These are phyloP conservation scores for Suhomyces faveliae DNA, from an alignment of 805 yeast species.

Conservation along the genomic window DNA sequence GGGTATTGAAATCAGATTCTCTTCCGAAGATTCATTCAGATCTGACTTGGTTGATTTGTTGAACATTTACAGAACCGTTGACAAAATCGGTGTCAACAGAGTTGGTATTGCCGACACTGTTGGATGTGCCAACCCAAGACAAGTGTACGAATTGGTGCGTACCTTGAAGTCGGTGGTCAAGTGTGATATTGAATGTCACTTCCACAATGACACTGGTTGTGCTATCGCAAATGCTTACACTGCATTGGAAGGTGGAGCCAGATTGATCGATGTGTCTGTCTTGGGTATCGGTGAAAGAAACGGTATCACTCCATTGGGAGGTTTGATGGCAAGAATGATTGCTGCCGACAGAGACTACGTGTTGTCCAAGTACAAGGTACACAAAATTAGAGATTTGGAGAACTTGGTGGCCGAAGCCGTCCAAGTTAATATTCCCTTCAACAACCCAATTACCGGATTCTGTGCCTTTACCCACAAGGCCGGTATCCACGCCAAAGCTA, in stretches of 20 bases:
- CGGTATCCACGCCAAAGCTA: conserved; percentile 63
- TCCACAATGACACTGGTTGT: conserved; percentile 65
- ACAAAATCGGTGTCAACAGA: conserved; percentile 60
- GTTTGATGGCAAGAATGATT: conserved; percentile 63
- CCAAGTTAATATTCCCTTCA: conserved; percentile 58
- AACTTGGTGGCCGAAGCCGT: conserved; percentile 59
- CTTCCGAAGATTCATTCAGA: conserved; percentile 60
- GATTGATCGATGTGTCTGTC: conserved; percentile 56
- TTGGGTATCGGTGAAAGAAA: conserved; percentile 65
- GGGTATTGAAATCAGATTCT: conserved; percentile 58
- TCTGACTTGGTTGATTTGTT: conserved; percentile 59
- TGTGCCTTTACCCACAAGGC: conserved; percentile 67
- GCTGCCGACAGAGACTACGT: conserved; percentile 61
- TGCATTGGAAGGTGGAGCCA: conserved; percentile 63
- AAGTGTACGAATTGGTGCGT: conserved; percentile 58
- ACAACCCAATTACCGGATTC: conserved; percentile 63
- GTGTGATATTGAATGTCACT: conserved; percentile 61
- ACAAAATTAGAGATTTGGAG: conserved; percentile 56
- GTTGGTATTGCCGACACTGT: conserved; percentile 65
- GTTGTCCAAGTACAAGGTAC: conserved; percentile 54
- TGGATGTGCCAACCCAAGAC: conserved; percentile 65
- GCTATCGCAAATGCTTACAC: conserved; percentile 64
- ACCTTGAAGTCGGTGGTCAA: conserved; percentile 55
- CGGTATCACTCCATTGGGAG: conserved; percentile 62
- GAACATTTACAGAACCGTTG: conserved; percentile 59